Percentiles rank a stretch among this genome's conserved stretches.
Evolutionary conservation across 2,329 filamentous ascomycete species (phyloP).

Genomic region (Microsporum canis): DNA sequence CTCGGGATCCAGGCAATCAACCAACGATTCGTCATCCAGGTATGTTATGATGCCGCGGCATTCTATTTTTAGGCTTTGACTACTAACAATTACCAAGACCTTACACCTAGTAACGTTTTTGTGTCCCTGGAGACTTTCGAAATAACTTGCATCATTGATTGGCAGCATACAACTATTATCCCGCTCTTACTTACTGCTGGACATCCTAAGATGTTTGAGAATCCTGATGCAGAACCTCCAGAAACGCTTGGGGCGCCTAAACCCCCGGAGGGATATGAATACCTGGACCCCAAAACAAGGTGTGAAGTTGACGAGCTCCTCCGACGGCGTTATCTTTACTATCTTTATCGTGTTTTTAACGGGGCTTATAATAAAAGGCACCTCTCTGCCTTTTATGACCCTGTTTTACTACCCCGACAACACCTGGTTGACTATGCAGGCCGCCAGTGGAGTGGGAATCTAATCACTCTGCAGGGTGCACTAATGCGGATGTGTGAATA

Average conservation of each 20-base stretch:
- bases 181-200: constrained; percentile 11
- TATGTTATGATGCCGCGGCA: background rate
- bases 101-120: constrained; percentile 11
- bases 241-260: constrained; percentile 5
- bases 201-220: constrained; percentile 10
- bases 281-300: constrained; percentile 8
- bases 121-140: constrained; percentile 7
- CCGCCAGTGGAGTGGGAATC: constrained; percentile 9
- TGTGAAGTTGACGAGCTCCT: constrained; percentile 9
- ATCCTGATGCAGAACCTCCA: constrained; percentile 8
- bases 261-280: constrained; percentile 11
- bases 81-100: constrained; percentile 1
- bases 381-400: constrained; percentile 5
- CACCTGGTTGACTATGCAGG: constrained; percentile 10
- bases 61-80: background rate
- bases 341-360: constrained; percentile 13
- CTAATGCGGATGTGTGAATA: constrained; percentile 8
- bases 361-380: constrained; percentile 11
- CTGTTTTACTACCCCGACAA: constrained; percentile 3
- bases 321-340: constrained; percentile 8
- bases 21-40: constrained; percentile 17
- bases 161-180: constrained; percentile 10
- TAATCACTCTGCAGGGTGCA: constrained; percentile 8
- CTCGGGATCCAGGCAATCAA: constrained; percentile 7
- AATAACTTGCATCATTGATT: constrained; percentile 11